Base-by-base conservation (phyloP, 129 eudicot genomes). In the Cynara cardunculus region DNA sequence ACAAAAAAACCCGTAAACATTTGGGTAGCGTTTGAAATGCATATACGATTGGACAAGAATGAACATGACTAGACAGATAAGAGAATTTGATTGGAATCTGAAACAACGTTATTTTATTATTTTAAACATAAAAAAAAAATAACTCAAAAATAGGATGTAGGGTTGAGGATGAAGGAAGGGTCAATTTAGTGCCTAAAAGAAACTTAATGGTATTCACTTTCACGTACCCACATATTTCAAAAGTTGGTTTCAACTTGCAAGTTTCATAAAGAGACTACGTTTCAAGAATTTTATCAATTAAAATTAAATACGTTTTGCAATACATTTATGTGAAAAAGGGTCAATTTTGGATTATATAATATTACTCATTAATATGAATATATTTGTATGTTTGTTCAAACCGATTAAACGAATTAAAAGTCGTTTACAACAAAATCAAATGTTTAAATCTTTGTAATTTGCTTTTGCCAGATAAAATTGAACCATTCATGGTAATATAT, bases 151-250 rank as follows among this genome's bases (percentile, higher is more conserved):
- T 46, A 69, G 44, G 49, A 44, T 79, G 83, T 70, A 49, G 71
- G 83, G 83, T 21, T 49, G 56, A 49, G 39, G 69, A 53, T 70
- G 61, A 49, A 49, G 32, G 61, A 70, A 46, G n/a, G 83, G 83
- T 79, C 83, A 49, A 79, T 79, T 78, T 37, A 22, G 82, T 25
- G 69, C 56, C 81, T 75, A 49, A 69, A 69, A 79, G 82, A 79
- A 69, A 31, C 69, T 53, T 79, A 79, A 70, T 79, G 83, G 62
- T 32, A 56, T 71, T 79, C 83, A 56, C 59, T 79, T 79, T 49
- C 71, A 79, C 27, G 49, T 56, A 59, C n/a, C 83, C 78, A 31
- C 41, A 6, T 68, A 68, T 11, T 65, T 70, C 59, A 21, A 34
- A 80, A 80, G 61, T 56, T 71, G 35, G 39, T n/a, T 35, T 34